Percentiles rank a stretch among this genome's conserved stretches.
Conservation (phyloP, 2,329 filamentous ascomycete species). For the Exophiala dermatitidis region DNA sequence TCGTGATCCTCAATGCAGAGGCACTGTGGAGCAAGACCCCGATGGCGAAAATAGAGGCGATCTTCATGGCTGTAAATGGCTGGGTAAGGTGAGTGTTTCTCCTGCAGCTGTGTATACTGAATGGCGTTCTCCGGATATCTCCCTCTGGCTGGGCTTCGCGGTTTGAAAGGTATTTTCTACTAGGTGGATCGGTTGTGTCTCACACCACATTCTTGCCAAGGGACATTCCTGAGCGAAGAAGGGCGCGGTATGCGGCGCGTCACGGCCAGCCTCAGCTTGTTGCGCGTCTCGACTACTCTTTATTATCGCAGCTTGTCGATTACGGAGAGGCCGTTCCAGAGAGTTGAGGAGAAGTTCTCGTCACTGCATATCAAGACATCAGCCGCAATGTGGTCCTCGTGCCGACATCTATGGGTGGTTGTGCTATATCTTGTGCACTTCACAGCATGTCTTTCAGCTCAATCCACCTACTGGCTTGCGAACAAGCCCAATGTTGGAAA, state of each 20-base stretch:
- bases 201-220: slow-evolving; percentile 21
- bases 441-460: slow-evolving; percentile 10
- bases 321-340: background rate
- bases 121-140: background rate
- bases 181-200: background rate
- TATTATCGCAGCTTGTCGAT: background rate
- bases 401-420: slow-evolving; percentile 1
- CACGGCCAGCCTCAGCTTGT: slow-evolving; percentile 1
- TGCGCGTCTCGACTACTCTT: slow-evolving; percentile 2
- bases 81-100: background rate
- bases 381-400: slow-evolving; percentile 6
- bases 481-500: slow-evolving; percentile 32
- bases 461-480: slow-evolving; percentile 31
- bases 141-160: background rate
- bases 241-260: slow-evolving; percentile 4
- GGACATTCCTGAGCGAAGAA: slow-evolving; percentile 15
- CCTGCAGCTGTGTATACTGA: background rate
- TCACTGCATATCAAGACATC: background rate
- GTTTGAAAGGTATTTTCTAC: slow-evolving; percentile 5
- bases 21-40: slow-evolving; percentile 2
- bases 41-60: slow-evolving; percentile 5
- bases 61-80: slow-evolving; percentile 11
- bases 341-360: background rate
- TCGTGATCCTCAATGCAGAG: slow-evolving; percentile 4
- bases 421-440: slow-evolving; percentile 7